Conservation (phyloP, 305 asterid species). For the Ajuga reptans region DNA sequence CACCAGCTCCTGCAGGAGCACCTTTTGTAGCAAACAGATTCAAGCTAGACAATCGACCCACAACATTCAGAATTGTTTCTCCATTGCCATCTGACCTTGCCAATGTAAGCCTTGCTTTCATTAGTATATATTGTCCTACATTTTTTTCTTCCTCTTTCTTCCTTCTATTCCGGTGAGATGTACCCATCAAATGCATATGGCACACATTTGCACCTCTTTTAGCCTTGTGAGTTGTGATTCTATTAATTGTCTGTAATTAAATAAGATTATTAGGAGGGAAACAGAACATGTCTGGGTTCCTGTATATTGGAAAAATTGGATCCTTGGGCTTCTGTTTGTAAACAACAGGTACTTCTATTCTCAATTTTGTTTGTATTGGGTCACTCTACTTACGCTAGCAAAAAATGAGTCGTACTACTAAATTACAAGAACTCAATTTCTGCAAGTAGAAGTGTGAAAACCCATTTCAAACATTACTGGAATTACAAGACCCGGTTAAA, state of each 20-base stretch:
- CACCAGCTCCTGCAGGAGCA: slow-evolving; percentile 44
- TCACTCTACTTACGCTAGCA: too few relatives aligned
- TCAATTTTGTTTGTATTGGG: too few relatives aligned
- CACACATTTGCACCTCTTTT: slow-evolving; percentile 17
- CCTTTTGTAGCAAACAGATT: slow-evolving; percentile 58
- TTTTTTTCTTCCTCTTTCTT: slow-evolving; percentile 2
- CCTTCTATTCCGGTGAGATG: slow-evolving; percentile 1
- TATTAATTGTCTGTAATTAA: background rate
- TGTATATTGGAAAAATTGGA: too few relatives aligned
- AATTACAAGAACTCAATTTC: too few relatives aligned
- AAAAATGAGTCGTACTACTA: too few relatives aligned
- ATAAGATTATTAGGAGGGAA: too few relatives aligned
- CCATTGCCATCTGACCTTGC: slow-evolving; percentile 80
- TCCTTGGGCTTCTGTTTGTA: too few relatives aligned
- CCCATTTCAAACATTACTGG: too few relatives aligned
- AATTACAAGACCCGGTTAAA: too few relatives aligned
- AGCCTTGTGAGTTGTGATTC: slow-evolving; percentile 11
- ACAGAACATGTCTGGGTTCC: too few relatives aligned
- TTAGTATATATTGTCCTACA: background rate
- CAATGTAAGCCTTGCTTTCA: slow-evolving; percentile 43
- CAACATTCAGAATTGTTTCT: slow-evolving; percentile 62
- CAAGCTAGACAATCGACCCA: slow-evolving; percentile 95
- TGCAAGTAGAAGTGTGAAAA: too few relatives aligned
- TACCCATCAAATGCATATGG: background rate
- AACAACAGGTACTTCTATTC: too few relatives aligned